phyloP scores from a whole-genome alignment of 768 basidiomycete species.

The Rickenella mellea region DNA sequence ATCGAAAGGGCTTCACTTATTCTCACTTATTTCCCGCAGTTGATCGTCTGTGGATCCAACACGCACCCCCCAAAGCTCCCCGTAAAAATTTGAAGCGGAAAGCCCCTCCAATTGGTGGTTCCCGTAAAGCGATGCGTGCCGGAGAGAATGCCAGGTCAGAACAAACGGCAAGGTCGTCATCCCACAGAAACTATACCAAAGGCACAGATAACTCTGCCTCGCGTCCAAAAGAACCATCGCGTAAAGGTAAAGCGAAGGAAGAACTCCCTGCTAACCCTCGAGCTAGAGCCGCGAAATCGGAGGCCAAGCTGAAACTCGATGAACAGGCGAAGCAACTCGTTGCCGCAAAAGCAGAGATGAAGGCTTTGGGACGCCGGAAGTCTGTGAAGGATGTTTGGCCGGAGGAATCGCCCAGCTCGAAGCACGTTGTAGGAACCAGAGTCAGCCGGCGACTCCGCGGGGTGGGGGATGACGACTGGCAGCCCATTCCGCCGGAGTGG shows the following conservation, averaged over 20 bases:
- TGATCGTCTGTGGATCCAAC: slow-evolving; percentile 82
- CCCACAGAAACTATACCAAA: not conserved
- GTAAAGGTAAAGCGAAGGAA: not conserved
- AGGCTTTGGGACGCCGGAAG: slow-evolving; percentile 5
- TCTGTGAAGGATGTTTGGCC: slow-evolving; percentile 1
- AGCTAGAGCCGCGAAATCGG: slow-evolving; percentile 57
- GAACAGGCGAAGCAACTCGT: slow-evolving; percentile 62
- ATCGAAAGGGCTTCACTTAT: not conserved
- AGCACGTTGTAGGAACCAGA: slow-evolving; percentile 43
- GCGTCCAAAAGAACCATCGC: too few relatives aligned
- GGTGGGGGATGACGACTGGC: slow-evolving; percentile 54
- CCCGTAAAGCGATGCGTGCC: not conserved
- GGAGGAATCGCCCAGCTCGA: slow-evolving; percentile 13
- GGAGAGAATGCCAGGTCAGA: not conserved
- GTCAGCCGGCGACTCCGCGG: slow-evolving; percentile 60
- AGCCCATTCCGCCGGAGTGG: slow-evolving; percentile 75
- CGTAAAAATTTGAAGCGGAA: slow-evolving; percentile 27
- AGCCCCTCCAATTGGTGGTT: slow-evolving; percentile 23
- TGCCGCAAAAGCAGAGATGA: slow-evolving; percentile 14
- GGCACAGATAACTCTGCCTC: not conserved
- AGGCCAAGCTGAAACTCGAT: slow-evolving; percentile 62
- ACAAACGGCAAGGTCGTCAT: not conserved
- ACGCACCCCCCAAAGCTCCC: slow-evolving; percentile 43
- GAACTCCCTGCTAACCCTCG: slow-evolving; percentile 11
- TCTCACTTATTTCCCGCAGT: slow-evolving; percentile 20